Evolutionary conservation across 2,329 filamentous ascomycete genomes (phyloP), one percentile per base, ranked within the genome.

Genomic region (Stachybotrys elegans): DNA sequence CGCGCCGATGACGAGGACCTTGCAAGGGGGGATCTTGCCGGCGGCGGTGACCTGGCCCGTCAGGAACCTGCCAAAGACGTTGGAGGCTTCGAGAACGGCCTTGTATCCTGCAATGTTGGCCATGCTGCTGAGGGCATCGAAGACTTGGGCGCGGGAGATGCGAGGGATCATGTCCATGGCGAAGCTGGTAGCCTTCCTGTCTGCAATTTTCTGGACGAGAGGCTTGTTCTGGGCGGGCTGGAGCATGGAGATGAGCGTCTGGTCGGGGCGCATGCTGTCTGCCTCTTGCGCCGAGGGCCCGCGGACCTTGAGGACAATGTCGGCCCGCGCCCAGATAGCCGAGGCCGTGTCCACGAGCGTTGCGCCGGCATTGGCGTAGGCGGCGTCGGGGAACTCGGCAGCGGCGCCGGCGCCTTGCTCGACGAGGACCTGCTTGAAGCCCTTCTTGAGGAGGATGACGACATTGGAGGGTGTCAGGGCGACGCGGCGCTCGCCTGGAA

Each of bases 91-190:
- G 35, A 95, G 71, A 2, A 95, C 88, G 32, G 89, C 90, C 65
- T 94, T 95, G 69, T 95, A 95, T 1, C 90, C 90, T 19, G 89
- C 88, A 67, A 95, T 95, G 56, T 95, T 95, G 48, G 90, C 89
- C 90, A 95, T 95, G 9, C 87, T 93, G 62, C 88, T 90, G 44
- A 95, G 73, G 1, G 88, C 89, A 65, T 95, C 89, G 56, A 94
- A 95, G 1, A 87, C 83, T 61, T 95, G 90, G 2, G 90, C 89
- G 38, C 90, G 80, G 1, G 89, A 94, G 54, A 95, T 95, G 32
- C 90, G 82, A 14, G 90, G 90, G 42, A 95, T 85, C 81, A 91
- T 85, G 60, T 95, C 90, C 89, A 95, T 95, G 19, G 90, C 88
- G 59, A 95, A 93, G 14, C 80, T 71, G 1, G 88, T 94, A 2